These are phyloP conservation scores for Bruguiera sexangula DNA, from an alignment of 345 rosid species.

Conservation along the genomic window DNA sequence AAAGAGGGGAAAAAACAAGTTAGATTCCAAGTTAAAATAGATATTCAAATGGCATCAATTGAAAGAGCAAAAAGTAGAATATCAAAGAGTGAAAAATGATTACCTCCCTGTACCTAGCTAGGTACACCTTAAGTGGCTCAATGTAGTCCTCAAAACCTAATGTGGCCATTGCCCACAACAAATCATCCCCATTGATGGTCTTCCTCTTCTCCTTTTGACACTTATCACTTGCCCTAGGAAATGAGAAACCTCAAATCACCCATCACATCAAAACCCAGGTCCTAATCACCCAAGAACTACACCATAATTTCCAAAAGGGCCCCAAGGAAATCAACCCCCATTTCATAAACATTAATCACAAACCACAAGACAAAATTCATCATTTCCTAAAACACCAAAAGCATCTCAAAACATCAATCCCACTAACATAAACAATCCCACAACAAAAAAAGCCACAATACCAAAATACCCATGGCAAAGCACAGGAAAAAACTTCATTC, in stretches of 20 bases:
- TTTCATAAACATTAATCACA: slow-evolving; percentile 1
- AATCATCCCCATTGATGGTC: slow-evolving; percentile 74
- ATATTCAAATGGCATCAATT: neutral
- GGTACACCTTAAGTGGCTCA: slow-evolving; percentile 59
- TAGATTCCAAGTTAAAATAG: neutral
- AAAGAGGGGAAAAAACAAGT: slow-evolving; percentile 1
- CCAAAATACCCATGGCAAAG: neutral
- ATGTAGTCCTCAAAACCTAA: slow-evolving; percentile 71
- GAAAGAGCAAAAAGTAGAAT: neutral
- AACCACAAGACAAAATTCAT: neutral
- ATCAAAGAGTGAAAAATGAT: neutral
- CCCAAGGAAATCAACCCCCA: neutral
- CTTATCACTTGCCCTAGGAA: slow-evolving; percentile 61
- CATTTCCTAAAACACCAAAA: neutral
- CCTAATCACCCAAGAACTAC: neutral
- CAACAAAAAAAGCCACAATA: neutral
- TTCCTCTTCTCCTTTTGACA: slow-evolving; percentile 74
- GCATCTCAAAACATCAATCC: neutral
- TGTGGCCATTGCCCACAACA: slow-evolving; percentile 80
- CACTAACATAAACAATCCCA: neutral
- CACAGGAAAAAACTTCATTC: neutral
- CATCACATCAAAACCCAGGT: neutral
- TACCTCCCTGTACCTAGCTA: slow-evolving; percentile 59
- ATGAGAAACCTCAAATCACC: slow-evolving; percentile 12
- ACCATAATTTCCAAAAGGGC: slow-evolving; percentile 6